phyloP scores from a whole-genome alignment of 176 grass and related monocot genomes.

The Microstegium vimineum region DNA sequence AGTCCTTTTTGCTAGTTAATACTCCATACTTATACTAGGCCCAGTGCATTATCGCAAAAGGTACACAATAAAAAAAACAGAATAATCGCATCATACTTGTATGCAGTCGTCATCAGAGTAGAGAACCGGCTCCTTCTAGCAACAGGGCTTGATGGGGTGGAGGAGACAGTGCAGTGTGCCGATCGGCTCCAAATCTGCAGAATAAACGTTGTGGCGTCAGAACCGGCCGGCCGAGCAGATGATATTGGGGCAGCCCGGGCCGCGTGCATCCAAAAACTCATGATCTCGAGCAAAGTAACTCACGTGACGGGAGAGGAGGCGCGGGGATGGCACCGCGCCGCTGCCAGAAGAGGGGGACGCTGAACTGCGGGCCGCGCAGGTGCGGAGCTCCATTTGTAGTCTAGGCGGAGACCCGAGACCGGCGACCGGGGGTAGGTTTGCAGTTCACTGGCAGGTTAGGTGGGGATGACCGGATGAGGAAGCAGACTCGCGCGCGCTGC shows the following conservation, averaged over 20 bases:
- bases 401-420: neutral
- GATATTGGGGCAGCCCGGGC: neutral
- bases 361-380: neutral
- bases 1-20: neutral
- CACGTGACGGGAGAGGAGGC: neutral
- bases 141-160: neutral
- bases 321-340: neutral
- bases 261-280: neutral
- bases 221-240: neutral
- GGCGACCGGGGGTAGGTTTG: neutral
- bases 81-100: slow-evolving; percentile 20
- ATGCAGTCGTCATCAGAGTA: slow-evolving; percentile 15
- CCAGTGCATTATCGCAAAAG: neutral
- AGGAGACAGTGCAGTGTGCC: neutral
- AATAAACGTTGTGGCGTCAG: neutral
- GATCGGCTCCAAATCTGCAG: slow-evolving; percentile 31
- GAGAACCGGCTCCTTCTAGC: neutral
- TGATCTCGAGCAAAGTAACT: neutral
- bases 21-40: no score
- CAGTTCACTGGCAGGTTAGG: neutral
- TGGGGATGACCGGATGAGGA: neutral
- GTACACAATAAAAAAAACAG: neutral
- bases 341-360: neutral
- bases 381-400: slow-evolving; percentile 33
- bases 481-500: neutral